Base-by-base conservation (phyloP, 441 rosid species). In the Brassica balearica region DNA sequence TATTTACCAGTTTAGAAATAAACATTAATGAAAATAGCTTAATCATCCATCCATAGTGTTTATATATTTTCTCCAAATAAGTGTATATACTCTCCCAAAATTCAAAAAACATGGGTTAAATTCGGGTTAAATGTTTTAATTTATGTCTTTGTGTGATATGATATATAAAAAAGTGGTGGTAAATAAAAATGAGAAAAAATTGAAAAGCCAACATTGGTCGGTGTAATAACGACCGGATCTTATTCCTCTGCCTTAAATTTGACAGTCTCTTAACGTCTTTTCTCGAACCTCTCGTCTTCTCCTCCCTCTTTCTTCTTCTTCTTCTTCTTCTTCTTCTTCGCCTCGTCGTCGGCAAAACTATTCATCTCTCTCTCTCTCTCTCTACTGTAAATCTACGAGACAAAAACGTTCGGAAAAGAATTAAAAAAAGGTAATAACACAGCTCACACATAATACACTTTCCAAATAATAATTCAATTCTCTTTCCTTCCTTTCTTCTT, bases 201-300 rank as follows among this genome's bases (percentile, higher is more conserved):
- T 59, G 10, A 70, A 53, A 77, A 77, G 72, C 62, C 71, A 65
- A 60, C 27, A 72, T 64, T 78, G 81, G 81, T 67, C 81, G 77
- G 81, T 72, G 63, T 55, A 56, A 78, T 15, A 1, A 72, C 64
- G 81, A 78, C 77, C 73, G 69, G 69, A 67, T 67, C 77, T 67
- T n/a, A 32, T 19, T 78, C 65, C 1, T 51, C 46, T 53, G 73
- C 74, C 81, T 66, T 48, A 67, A 73, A 48, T 48, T 72, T 78
- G 77, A 67, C 65, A 61, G 15, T 58, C 63, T 43, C 69, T 63
- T 68, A 68, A 67, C 68, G 72, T 68, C 68, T 34, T 51, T 51
- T 63, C 80, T 69, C 80, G 22, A 71, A 77, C 71, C 65, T 23
- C 23, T 56, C 38, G 69, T 69, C 71, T 63, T 69, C 70, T 51